A percentile compares a stretch with the other conserved stretches of the same genome.
phyloP scores from a whole-genome alignment of 768 basidiomycete species.

The Tricholoma sp. region DNA sequence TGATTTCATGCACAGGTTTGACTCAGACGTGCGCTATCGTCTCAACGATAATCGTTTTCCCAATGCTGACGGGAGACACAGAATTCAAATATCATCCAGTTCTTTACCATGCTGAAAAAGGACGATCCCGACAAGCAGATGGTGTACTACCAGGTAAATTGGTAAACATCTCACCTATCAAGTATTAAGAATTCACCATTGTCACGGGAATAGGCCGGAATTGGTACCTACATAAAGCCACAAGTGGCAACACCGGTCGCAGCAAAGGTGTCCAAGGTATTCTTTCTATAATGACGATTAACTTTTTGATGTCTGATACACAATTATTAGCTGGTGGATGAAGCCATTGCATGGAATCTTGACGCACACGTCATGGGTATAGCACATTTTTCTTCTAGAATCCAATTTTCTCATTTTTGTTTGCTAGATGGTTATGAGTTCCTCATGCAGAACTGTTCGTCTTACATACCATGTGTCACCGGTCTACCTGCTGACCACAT shows the following conservation, averaged over 20 bases:
- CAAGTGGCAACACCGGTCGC: slow-evolving; percentile 38
- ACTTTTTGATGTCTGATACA: not conserved
- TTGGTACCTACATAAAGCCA: slow-evolving; percentile 46
- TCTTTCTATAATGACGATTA: not conserved
- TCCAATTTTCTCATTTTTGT: not conserved
- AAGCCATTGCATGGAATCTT: slow-evolving; percentile 42
- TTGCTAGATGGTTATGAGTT: slow-evolving; percentile 48
- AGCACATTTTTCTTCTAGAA: not conserved
- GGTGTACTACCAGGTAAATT: slow-evolving; percentile 49
- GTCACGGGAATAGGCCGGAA: slow-evolving; percentile 35
- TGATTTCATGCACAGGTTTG: slow-evolving; percentile 21
- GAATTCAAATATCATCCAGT: slow-evolving; percentile 48
- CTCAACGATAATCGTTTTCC: not conserved
- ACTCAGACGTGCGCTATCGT: slow-evolving; percentile 29
- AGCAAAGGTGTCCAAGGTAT: not conserved
- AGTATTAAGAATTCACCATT: not conserved
- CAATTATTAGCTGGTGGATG: slow-evolving; percentile 30
- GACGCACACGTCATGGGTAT: slow-evolving; percentile 47
- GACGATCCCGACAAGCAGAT: slow-evolving; percentile 43
- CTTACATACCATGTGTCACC: not conserved
- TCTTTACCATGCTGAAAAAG: slow-evolving; percentile 48
- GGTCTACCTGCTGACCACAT: not conserved
- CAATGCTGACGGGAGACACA: slow-evolving; percentile 9
- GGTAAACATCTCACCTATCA: not conserved
- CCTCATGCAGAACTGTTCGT: slow-evolving; percentile 52